These are phyloP conservation scores for Hyaloperonospora brassicae DNA, from an alignment of 352 stramenopile species.

Conservation along the genomic window DNA sequence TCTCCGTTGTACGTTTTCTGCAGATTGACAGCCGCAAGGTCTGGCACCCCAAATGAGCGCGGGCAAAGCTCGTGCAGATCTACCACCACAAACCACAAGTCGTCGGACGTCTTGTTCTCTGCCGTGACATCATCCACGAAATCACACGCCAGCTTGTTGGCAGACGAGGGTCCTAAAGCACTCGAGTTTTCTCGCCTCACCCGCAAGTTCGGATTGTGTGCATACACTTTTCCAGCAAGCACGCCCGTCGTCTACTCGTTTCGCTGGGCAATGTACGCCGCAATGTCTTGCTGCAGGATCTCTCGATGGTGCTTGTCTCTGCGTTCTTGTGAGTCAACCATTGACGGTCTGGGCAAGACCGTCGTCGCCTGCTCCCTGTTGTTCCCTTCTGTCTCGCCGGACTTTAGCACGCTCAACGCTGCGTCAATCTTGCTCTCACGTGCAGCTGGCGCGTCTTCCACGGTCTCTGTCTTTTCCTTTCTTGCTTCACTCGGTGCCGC, in stretches of 20 bases:
- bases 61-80: too few species aligned
- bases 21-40: too few species aligned
- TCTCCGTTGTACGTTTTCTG: too few species aligned
- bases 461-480: conserved; percentile 4
- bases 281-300: conserved; percentile 39
- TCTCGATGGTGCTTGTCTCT: conserved; percentile 44
- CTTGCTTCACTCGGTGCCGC: conserved; percentile 1
- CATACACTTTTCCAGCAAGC: neutral
- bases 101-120: too few species aligned
- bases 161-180: too few species aligned
- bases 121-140: too few species aligned
- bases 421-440: conserved; percentile 34
- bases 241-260: conserved; percentile 17
- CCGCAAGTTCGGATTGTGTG: neutral
- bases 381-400: conserved; percentile 7
- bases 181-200: too few species aligned
- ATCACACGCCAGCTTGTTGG: too few species aligned
- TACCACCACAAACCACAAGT: too few species aligned
- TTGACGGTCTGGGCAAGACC: conserved; percentile 11
- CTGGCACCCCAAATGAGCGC: too few species aligned
- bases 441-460: conserved; percentile 1
- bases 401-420: conserved; percentile 23
- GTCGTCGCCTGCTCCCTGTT: conserved; percentile 5
- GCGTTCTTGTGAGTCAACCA: conserved; percentile 41
- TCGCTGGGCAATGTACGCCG: conserved; percentile 31